A percentile compares a stretch with the other conserved stretches of the same genome.
These are phyloP conservation scores for Lotus japonicus DNA, from an alignment of 306 rosid species.

Conservation along the genomic window DNA sequence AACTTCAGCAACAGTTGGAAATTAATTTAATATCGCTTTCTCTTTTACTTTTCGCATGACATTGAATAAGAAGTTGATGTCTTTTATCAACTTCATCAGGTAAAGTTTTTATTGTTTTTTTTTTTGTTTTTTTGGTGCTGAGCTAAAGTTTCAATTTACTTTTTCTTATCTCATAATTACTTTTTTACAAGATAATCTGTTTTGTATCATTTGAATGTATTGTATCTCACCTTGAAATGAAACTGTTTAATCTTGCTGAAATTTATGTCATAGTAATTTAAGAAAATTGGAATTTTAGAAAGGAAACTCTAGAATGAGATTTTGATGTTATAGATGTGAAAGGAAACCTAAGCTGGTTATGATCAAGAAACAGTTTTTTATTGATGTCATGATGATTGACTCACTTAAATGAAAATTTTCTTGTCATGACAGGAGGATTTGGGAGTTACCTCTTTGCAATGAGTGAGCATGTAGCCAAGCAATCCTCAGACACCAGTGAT, in stretches of 20 bases:
- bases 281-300: neutral
- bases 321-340: slow-evolving; percentile 17
- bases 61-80: neutral
- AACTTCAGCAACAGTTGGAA: neutral
- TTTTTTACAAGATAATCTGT: neutral
- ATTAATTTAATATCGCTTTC: neutral
- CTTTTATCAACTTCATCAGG: neutral
- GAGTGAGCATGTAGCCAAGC: slow-evolving; percentile 33
- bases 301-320: neutral
- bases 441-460: slow-evolving; percentile 51
- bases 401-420: neutral
- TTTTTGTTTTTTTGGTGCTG: neutral
- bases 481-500: slow-evolving; percentile 25
- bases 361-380: neutral
- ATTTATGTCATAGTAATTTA: neutral
- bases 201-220: neutral
- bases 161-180: neutral
- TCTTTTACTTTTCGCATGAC: neutral
- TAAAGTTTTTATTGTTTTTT: too few species aligned
- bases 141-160: neutral
- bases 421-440: slow-evolving; percentile 37
- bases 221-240: slow-evolving; percentile 3
- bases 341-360: neutral
- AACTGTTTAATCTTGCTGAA: neutral
- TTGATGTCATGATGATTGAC: too few species aligned